These are phyloP conservation scores for Acanthamoeba royreba DNA, from an alignment of 208 protist genomes.

Conservation along the genomic window DNA sequence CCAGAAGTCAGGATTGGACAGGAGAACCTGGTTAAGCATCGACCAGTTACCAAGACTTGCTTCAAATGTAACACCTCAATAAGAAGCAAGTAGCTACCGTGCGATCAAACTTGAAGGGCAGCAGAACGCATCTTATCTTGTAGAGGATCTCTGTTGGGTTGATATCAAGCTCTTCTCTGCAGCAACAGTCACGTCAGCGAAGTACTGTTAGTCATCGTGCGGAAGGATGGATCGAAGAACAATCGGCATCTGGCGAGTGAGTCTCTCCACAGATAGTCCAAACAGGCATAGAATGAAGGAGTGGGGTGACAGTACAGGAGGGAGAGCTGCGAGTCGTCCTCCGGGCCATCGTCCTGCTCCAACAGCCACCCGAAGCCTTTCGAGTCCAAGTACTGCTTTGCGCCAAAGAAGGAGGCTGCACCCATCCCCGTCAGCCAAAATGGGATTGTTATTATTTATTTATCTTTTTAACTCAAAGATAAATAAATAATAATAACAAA, in stretches of 20 bases:
- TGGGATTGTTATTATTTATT: background rate
- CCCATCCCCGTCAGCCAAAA: background rate
- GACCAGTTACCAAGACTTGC: background rate
- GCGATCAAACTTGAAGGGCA: conserved; percentile 40
- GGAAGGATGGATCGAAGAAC: too few species aligned
- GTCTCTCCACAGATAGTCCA: too few species aligned
- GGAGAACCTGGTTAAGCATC: background rate
- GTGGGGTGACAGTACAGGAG: background rate
- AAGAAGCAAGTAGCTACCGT: background rate
- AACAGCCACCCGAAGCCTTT: conserved; percentile 31
- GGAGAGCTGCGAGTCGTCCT: background rate
- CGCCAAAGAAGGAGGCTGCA: background rate
- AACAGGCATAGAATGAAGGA: too few species aligned
- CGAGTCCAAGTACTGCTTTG: background rate
- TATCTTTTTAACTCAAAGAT: background rate
- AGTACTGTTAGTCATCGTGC: background rate
- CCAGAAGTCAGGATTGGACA: conserved; percentile 50
- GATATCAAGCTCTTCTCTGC: conserved; percentile 53
- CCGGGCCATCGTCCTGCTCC: background rate
- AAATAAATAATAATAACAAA: too few species aligned
- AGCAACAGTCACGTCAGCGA: background rate
- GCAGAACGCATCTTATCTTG: conserved; percentile 53
- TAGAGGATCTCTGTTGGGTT: conserved; percentile 48
- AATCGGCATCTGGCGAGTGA: too few species aligned
- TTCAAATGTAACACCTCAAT: background rate